phyloP scores from a whole-genome alignment of 805 yeast genomes.

The Candida fluviatilis region DNA sequence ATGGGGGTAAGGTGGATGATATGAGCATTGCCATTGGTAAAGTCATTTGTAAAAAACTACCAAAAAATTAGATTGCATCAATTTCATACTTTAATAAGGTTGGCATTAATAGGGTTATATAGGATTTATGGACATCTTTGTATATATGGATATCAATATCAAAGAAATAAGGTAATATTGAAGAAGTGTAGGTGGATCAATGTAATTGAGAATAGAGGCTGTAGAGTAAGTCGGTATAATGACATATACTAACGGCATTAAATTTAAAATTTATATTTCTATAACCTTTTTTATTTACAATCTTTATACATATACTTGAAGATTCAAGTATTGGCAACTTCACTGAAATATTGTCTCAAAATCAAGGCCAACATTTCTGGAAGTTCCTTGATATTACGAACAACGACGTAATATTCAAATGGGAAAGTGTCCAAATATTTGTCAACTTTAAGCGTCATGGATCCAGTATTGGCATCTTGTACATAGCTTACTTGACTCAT shows the following conservation, averaged over 20 bases:
- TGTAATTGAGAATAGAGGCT: background rate
- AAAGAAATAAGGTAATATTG: background rate
- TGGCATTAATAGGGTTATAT: background rate
- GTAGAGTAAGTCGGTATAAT: background rate
- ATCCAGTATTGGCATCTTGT: slow-evolving; percentile 61
- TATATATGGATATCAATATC: background rate
- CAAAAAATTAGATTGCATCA: background rate
- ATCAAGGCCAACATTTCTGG: slow-evolving; percentile 90
- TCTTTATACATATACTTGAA: slow-evolving; percentile 3
- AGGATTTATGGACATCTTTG: background rate
- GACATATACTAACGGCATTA: background rate
- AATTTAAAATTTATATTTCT: slow-evolving; percentile 7
- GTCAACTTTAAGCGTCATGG: slow-evolving; percentile 67
- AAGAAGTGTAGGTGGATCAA: background rate
- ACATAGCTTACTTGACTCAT: slow-evolving; percentile 89
- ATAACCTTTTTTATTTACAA: slow-evolving; percentile 1
- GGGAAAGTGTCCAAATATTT: slow-evolving; percentile 93
- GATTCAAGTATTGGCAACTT: slow-evolving; percentile 28
- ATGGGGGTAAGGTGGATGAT: slow-evolving; percentile 55
- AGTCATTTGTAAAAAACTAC: slow-evolving; percentile 17
- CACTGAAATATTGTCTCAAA: slow-evolving; percentile 87
- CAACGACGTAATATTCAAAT: slow-evolving; percentile 94
- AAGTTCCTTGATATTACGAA: slow-evolving; percentile 78
- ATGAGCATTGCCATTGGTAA: slow-evolving; percentile 48
- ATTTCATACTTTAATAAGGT: background rate